Conservation (phyloP, 257 asterid genomes). For the Scutellaria baicalensis region DNA sequence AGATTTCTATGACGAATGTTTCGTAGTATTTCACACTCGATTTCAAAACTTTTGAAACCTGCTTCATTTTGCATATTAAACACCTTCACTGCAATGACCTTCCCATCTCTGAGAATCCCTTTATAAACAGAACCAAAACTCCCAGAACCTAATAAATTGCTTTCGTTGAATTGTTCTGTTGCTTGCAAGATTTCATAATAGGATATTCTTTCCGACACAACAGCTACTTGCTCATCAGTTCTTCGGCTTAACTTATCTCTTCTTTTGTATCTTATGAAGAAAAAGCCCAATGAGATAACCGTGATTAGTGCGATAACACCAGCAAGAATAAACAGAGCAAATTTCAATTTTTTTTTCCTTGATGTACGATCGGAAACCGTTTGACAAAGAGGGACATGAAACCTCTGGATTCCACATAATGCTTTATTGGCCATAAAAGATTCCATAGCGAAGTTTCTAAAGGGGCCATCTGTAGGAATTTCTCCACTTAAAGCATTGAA, state of each 20-base stretch:
- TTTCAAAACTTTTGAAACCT: conserved; percentile 10
- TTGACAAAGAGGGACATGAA: conserved; percentile 14
- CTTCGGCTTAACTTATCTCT: background rate
- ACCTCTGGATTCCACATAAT: conserved; percentile 13
- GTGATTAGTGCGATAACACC: background rate
- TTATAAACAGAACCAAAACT: too few species aligned
- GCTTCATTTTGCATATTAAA: conserved; percentile 5
- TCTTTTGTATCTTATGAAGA: background rate
- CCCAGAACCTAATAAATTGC: too few species aligned
- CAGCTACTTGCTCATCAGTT: background rate
- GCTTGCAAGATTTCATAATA: conserved; percentile 19
- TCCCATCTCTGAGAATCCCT: conserved; percentile 2
- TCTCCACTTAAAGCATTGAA: conserved; percentile 19
- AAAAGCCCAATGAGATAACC: background rate
- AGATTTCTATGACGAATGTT: conserved; percentile 29
- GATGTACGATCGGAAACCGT: background rate
- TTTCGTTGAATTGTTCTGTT: too few species aligned
- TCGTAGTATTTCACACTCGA: conserved; percentile 10
- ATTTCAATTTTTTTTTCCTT: background rate
- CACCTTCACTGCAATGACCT: conserved; percentile 18
- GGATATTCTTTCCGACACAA: conserved; percentile 5
- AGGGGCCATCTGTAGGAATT: conserved; percentile 18
- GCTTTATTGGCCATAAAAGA: background rate
- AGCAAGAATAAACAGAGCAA: background rate
- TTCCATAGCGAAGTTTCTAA: conserved; percentile 14